Evolutionary conservation across 257 asterid genomes (phyloP).

Genomic region (Euphrasia confusa): DNA sequence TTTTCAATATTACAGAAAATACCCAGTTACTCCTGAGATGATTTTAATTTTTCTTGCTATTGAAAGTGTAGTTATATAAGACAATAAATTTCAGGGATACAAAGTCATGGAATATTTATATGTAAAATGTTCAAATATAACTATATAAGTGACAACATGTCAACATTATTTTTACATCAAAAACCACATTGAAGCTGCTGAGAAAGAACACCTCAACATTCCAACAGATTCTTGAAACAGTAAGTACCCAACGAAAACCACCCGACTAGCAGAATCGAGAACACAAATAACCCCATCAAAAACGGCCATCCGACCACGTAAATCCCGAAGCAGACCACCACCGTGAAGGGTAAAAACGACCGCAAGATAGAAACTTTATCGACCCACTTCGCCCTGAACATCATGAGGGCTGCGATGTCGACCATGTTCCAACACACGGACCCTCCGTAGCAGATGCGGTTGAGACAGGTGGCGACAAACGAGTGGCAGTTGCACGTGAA

Average conservation of each 20-base stretch:
- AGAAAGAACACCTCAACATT: slow-evolving; percentile 36
- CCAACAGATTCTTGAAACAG: slow-evolving; percentile 42
- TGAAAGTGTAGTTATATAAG: too few relatives aligned
- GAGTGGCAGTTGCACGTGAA: slow-evolving; percentile 93
- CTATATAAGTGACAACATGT: too few relatives aligned
- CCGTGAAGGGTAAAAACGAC: slow-evolving; percentile 62
- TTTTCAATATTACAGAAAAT: too few relatives aligned
- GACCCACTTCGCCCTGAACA: slow-evolving; percentile 74
- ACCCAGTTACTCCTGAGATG: too few relatives aligned
- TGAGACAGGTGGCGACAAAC: slow-evolving; percentile 66
- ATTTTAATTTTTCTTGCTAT: too few relatives aligned
- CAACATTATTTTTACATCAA: too few relatives aligned
- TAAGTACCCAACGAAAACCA: slow-evolving; percentile 67
- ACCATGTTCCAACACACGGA: slow-evolving; percentile 89
- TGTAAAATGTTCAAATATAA: too few relatives aligned
- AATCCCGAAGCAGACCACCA: slow-evolving; percentile 62
- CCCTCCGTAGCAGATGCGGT: slow-evolving; percentile 59
- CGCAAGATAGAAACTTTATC: slow-evolving; percentile 47
- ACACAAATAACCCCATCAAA: slow-evolving; percentile 50
- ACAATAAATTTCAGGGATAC: too few relatives aligned
- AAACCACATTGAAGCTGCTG: background rate
- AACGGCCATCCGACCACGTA: slow-evolving; percentile 84
- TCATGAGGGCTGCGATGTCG: slow-evolving; percentile 56
- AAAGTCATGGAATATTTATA: too few relatives aligned
- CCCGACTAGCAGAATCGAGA: slow-evolving; percentile 55